Evolutionary conservation across 441 rosid genomes (phyloP), one percentile per base, ranked within the genome.

Genomic region (Isatis lusitanica): DNA sequence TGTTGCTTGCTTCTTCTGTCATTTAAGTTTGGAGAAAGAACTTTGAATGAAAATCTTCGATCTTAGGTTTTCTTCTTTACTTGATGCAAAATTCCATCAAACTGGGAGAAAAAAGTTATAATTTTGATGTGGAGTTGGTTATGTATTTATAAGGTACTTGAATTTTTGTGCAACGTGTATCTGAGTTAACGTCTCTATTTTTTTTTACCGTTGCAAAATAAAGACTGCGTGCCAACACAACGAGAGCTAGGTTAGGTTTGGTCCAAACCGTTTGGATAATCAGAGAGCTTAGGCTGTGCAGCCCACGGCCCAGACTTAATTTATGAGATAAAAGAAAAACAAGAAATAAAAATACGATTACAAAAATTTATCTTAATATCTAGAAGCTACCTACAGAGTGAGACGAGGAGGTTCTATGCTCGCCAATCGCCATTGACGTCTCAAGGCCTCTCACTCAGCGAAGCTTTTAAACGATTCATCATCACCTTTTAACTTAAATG

Each of bases 401-500:
- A 11, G 13, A 35, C 9, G 42, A 31, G 56, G 66, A 31, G 56
- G 66, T 58, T 47, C 11, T 7, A 13, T 16, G 33, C 17, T 28
- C 18, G 9, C 15, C 18, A 56, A 42, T 46, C 66, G 42, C 68
- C 60, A 67, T 74, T 30, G 56, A 36, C 26, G 30, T 74, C 73
- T 56, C 15, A 2, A 42, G 42, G 9, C 4, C 30, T 40, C 35
- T 39, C 42, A 28, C 26, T 15, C 40, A 38, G 6, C 3, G 6
- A 28, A 47, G 67, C 52, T 61, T 31, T 21, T 21, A 21, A 21
- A 21, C 24, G 31, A 33, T 30, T 30, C 9, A 42, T 43, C 30
- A 18, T 18, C 31, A 31, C 7, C 42, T 44, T 24, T 7, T 8
- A 17, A 6, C 57, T 24, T 11, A 51, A 55, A 88, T 91, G 93